Base-by-base conservation (phyloP, 257 asterid genomes). In the Solanum acaule region DNA sequence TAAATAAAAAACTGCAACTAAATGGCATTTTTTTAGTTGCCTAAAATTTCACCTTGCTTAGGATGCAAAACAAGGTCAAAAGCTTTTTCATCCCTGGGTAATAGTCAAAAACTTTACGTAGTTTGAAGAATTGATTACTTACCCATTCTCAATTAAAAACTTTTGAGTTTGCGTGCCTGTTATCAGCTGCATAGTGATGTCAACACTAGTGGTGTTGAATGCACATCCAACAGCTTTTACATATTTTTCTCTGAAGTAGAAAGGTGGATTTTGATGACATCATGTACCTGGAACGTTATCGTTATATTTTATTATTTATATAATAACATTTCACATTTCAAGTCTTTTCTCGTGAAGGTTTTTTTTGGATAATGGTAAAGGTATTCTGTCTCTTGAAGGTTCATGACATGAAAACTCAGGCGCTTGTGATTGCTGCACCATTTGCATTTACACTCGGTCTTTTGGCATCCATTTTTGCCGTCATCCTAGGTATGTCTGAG, bases 391-490 rank as follows among this genome's bases (percentile, higher is more conserved):
- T 81, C 27, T 27, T 89, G 87, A 93, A 96, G 99, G 89, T 94
- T 16, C 92, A 81, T 82, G 95, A 94, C 84, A 89, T 95, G 98
- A 94, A 89, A 92, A 90, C 88, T 42, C 91, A 91, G 77, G 94
- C 98, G 27, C 95, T 96, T 78, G 89, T 94, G 83, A 67, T 96
- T 87, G 93, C 98, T 87, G 98, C 96, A 38, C 99, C 98, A 25
- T 93, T 94, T 89, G 88, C 98, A 82, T 95, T 96, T 89, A 93
- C 98, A 2, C 90, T 97, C 92, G 98, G 95, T 85, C 90, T 97
- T 87, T 90, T 90, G 86, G 90, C 96, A 42, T 95, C 99, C 71
- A 92, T 92, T 33, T 91, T 95, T 46, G 96, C 98, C 2, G 91
- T 97, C 42, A 88, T 95, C 86, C 88, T 93, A 87, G 96, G 98